phyloP scores from a whole-genome alignment of 345 rosid species.

The Eucalyptus rudis region DNA sequence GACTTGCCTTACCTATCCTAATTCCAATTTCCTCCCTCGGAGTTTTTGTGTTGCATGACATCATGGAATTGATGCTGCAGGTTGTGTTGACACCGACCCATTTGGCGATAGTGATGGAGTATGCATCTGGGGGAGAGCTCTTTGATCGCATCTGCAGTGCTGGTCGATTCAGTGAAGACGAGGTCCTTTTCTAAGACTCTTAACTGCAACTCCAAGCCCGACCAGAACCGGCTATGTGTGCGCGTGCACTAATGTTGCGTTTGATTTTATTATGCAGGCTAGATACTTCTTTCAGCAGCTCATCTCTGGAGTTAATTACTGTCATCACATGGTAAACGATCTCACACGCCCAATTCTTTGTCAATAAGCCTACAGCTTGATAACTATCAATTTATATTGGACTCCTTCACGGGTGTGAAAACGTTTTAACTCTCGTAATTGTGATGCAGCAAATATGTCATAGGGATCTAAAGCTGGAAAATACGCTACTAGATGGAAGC shows the following conservation, averaged over 20 bases:
- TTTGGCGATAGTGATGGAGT: conserved; percentile 86
- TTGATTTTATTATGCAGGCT: conserved; percentile 29
- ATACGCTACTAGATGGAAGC: conserved; percentile 81
- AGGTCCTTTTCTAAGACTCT: conserved; percentile 19
- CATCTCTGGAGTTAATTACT: conserved; percentile 69
- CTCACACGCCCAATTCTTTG: neutral
- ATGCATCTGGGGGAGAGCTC: conserved; percentile 92
- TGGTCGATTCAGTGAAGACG: conserved; percentile 93
- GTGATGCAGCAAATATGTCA: conserved; percentile 84
- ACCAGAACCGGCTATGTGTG: neutral
- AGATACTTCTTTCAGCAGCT: conserved; percentile 95
- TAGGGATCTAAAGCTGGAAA: conserved; percentile 89
- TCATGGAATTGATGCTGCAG: conserved; percentile 8
- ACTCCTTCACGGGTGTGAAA: neutral
- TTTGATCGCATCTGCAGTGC: conserved; percentile 81
- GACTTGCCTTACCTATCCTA: neutral
- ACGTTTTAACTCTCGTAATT: neutral
- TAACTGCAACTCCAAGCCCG: neutral
- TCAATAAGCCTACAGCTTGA: neutral
- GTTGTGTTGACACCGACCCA: conserved; percentile 80
- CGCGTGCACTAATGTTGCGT: neutral
- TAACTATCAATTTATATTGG: neutral
- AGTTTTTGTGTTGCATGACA: neutral
- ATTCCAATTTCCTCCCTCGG: neutral
- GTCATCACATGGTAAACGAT: conserved; percentile 57